Evolutionary conservation across 1,139 yeast genomes (phyloP), one percentile per base, ranked within the genome.

Genomic region (Lodderomyces orthopsilosis): DNA sequence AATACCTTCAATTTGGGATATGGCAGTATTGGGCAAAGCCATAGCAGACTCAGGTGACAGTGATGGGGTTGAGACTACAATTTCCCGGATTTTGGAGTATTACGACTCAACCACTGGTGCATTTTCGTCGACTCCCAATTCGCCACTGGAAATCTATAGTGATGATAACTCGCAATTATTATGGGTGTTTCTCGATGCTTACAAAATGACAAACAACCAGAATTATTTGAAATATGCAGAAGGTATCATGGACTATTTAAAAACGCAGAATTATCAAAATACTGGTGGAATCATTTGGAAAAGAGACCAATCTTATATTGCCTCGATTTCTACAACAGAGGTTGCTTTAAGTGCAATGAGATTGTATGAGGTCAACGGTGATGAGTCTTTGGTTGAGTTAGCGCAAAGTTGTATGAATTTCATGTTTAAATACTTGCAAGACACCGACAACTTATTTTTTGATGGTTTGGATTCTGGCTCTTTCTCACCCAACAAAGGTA

Each of bases 151-250:
- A 39, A 56, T 68, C 17, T 68, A 68, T 46, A 59, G 59, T 13
- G 74, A 68, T 47, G 74, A 68, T 47, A 58, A 65, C 50, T 60
- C 67, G 2, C 74, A 68, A 46, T 50, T 65, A 0, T 55, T 57
- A 2, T 68, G 70, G 70, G 68, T 62, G 1, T 62, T 55, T 34
- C 40, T 57, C 3, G 61, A 59, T 13, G 70, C 66, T 4, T 61
- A 54, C 41, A 38, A 47, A 12, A 38, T 48, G 10, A 58, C 62
- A 2, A 41, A 46, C 2, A 50, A 54, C 27, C 15, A 37, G 13
- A 41, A 49, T 12, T 49, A 51, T 37, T 48, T 55, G 26, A 40
- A 48, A 5, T 41, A 45, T 17, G 63, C 62, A 7, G 43, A 50
- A 22, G 46, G 47, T n/a, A 46, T 58, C 14, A 28, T 57, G 15